Percentiles rank a stretch among this genome's conserved stretches.
Conservation (phyloP, 2,329 filamentous ascomycete genomes). For the Aureobasidium uvarum region DNA sequence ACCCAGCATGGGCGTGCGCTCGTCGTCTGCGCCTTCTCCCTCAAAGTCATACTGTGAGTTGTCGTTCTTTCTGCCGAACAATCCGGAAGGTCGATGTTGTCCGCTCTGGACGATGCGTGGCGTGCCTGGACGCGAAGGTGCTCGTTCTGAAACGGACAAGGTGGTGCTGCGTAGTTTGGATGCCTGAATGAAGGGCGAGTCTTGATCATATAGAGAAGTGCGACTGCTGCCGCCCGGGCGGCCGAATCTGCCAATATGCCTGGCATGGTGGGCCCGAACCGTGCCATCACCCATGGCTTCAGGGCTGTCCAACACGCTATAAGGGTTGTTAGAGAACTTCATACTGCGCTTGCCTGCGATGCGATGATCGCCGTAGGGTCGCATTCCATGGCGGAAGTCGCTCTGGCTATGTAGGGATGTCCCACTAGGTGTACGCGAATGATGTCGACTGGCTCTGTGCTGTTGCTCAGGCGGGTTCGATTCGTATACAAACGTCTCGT, state of each 20-base stretch:
- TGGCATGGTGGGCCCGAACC: slow-evolving; percentile 62
- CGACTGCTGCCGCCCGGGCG: slow-evolving; percentile 64
- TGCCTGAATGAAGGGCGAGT: slow-evolving; percentile 72
- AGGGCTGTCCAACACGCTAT: slow-evolving; percentile 58
- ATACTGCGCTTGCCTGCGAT: slow-evolving; percentile 82
- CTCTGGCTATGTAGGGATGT: slow-evolving; percentile 73
- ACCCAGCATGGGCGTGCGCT: slow-evolving; percentile 74
- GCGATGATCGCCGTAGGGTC: slow-evolving; percentile 63
- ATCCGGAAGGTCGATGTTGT: slow-evolving; percentile 43
- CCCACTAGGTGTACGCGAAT: slow-evolving; percentile 91
- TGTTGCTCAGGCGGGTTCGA: slow-evolving; percentile 75
- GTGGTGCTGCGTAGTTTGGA: slow-evolving; percentile 62
- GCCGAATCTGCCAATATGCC: slow-evolving; percentile 77
- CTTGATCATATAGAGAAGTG: slow-evolving; percentile 70
- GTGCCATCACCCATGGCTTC: slow-evolving; percentile 45
- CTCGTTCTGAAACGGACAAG: slow-evolving; percentile 55
- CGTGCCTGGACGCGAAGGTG: slow-evolving; percentile 66
- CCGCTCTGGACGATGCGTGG: slow-evolving; percentile 55
- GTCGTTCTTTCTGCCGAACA: slow-evolving; percentile 55
- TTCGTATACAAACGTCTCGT: slow-evolving; percentile 98
- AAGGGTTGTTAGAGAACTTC: slow-evolving; percentile 86
- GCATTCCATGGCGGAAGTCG: slow-evolving; percentile 56
- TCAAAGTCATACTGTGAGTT: slow-evolving; percentile 75
- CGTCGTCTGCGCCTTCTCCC: slow-evolving; percentile 73
- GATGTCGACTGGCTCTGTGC: slow-evolving; percentile 69